phyloP scores from a whole-genome alignment of 192 early-diverging fungal species.

The Neocallimastix lanati region DNA sequence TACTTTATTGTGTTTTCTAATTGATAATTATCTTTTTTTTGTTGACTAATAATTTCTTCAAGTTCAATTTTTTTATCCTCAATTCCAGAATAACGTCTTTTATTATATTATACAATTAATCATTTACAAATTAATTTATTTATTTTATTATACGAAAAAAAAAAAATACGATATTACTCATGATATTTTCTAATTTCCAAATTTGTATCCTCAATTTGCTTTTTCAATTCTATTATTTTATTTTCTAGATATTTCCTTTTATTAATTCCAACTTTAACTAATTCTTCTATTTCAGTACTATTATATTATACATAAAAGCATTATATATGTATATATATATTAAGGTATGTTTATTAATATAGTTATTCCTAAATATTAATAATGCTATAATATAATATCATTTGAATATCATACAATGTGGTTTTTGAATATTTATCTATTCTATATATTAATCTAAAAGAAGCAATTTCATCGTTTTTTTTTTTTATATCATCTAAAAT shows the following conservation, averaged over 20 bases:
- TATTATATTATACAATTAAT: background rate
- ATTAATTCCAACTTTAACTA: background rate
- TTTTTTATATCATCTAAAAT: background rate
- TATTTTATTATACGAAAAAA: too few relatives aligned
- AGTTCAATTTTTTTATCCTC: background rate
- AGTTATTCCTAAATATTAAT: too few relatives aligned
- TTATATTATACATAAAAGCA: too few relatives aligned
- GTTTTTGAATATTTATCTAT: background rate
- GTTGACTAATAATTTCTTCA: background rate
- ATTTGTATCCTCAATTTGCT: background rate
- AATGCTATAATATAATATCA: too few relatives aligned
- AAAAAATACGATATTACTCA: background rate
- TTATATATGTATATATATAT: too few relatives aligned
- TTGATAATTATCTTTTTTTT: background rate
- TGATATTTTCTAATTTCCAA: background rate
- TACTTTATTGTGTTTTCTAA: background rate
- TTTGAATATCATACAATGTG: background rate
- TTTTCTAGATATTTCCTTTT: background rate
- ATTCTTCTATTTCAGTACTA: background rate
- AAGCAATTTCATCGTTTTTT: background rate
- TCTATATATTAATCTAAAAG: background rate
- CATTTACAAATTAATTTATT: background rate
- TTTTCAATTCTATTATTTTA: background rate
- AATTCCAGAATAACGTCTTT: background rate
- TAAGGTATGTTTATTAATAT: too few relatives aligned